Evolutionary conservation across 441 rosid genomes (phyloP), one percentile per base, ranked within the genome.

Genomic region (Gossypium gossypioides): DNA sequence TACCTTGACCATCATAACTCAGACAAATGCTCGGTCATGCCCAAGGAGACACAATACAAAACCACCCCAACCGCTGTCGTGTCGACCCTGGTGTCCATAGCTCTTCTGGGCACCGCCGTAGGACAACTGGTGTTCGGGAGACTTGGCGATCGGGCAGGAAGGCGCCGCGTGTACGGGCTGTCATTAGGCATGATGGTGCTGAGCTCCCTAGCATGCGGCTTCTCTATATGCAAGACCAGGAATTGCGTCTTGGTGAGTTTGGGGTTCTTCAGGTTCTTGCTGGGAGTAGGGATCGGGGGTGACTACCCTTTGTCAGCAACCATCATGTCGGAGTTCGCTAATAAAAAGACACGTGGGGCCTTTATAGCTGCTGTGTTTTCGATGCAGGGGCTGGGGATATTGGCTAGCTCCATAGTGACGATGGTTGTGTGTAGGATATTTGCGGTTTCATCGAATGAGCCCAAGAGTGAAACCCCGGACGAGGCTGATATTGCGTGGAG

Each of bases 301-400:
- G 75, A 72, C 50, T 72, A 72, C 52, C 75, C 75, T 12, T 65
- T 72, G 58, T 72, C 75, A 2, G 75, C 75, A 1, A 62, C 75
- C 54, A 72, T 72, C 59, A 72, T 72, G 69, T 62, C 75, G 75
- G 75, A 72, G 19, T 72, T 60, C 24, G 87, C 92, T 3, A 88
- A 83, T 68, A 86, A 88, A 83, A 88, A 83, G 82, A 88, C 90
- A 7, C 81, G 92, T 0, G 92, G 90, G 0, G 90, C 89, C 0
- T 88, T 88, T 76, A 81, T 88, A 12, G 92, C 90, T 12, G 90
- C 92, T 0, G 92, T 88, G 1, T 88, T 88, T 68, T 89, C 92
- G 0, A 86, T 88, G 92, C 92, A 86, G 74, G 92, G 92, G 0
- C 86, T 88, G 6, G 92, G 92, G 44, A 88, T 88, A 69, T 72